phyloP scores from a whole-genome alignment of 805 yeast genomes.

The Starmerella lactis-condensi region DNA sequence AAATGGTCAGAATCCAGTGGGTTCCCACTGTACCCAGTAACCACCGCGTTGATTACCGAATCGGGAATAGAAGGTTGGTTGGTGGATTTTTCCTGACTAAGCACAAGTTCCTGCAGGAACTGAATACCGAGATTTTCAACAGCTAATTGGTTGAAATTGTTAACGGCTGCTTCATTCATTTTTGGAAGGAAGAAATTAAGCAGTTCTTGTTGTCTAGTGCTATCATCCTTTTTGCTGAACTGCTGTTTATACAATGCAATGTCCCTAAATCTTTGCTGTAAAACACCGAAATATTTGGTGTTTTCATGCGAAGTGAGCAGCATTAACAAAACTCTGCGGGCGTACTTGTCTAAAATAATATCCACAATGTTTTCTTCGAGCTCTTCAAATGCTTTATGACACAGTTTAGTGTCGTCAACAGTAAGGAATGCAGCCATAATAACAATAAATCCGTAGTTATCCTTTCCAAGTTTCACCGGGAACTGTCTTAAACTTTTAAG shows the following conservation, averaged over 20 bases:
- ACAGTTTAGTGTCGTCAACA: conserved; percentile 82
- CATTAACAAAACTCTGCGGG: conserved; percentile 77
- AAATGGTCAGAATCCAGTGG: conserved; percentile 48
- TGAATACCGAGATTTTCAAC: conserved; percentile 51
- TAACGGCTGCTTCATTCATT: conserved; percentile 37
- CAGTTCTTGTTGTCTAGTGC: conserved; percentile 54
- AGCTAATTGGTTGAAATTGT: conserved; percentile 35
- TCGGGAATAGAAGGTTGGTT: conserved; percentile 4
- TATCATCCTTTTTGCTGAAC: conserved; percentile 75
- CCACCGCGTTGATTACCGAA: conserved; percentile 30
- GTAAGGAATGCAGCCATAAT: conserved; percentile 61
- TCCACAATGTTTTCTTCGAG: conserved; percentile 32
- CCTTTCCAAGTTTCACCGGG: conserved; percentile 54
- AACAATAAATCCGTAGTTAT: conserved; percentile 74
- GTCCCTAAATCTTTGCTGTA: conserved; percentile 38
- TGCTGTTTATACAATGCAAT: conserved; percentile 43
- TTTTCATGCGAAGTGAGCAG: conserved; percentile 51
- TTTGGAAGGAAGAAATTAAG: conserved; percentile 45
- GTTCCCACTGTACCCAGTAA: conserved; percentile 40
- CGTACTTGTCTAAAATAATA: conserved; percentile 49
- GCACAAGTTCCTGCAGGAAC: conserved; percentile 54
- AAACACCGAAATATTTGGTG: conserved; percentile 53
- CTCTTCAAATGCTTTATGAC: conserved; percentile 49
- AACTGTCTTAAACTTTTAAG: conserved; percentile 58
- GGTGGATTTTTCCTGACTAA: conserved; percentile 31